phyloP scores from a whole-genome alignment of 306 rosid genomes.

The Luffa aegyptiaca region DNA sequence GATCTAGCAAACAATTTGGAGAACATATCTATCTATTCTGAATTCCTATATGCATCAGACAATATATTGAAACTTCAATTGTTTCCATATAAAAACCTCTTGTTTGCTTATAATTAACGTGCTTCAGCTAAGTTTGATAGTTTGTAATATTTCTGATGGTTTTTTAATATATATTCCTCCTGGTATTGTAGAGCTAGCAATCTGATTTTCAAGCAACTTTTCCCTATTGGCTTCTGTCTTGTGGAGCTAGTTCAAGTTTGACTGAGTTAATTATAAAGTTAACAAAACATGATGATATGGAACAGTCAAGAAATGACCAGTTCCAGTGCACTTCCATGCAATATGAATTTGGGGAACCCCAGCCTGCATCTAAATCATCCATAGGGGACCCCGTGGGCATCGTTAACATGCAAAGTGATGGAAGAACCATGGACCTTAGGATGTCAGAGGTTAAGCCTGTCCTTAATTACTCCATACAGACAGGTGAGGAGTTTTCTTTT shows the following conservation, averaged over 20 bases:
- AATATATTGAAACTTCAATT: not conserved
- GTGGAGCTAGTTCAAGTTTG: constrained; percentile 11
- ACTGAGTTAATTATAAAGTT: constrained; percentile 10
- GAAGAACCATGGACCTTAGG: constrained; percentile 29
- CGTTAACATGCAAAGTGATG: constrained; percentile 20
- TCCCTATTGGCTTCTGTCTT: not conserved
- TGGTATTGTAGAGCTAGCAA: constrained; percentile 2
- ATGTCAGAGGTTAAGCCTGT: constrained; percentile 52
- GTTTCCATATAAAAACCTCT: not conserved
- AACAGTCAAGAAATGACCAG: constrained; percentile 22
- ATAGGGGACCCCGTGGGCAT: constrained; percentile 32
- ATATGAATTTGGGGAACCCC: constrained; percentile 42
- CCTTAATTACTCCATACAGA: constrained; percentile 71
- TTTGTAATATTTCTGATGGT: not conserved
- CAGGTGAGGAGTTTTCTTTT: constrained; percentile 80
- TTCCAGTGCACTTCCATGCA: constrained; percentile 39
- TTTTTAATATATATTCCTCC: not conserved
- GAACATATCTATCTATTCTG: not conserved
- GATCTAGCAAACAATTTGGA: not conserved
- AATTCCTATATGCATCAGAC: no score
- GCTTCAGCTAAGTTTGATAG: not conserved
- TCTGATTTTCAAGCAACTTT: constrained; percentile 5
- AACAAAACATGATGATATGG: constrained; percentile 22
- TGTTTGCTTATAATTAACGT: not conserved
- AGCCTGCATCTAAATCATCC: constrained; percentile 32